Conservation (phyloP, 176 grass and related monocot genomes). For the Hordeum marinum region DNA sequence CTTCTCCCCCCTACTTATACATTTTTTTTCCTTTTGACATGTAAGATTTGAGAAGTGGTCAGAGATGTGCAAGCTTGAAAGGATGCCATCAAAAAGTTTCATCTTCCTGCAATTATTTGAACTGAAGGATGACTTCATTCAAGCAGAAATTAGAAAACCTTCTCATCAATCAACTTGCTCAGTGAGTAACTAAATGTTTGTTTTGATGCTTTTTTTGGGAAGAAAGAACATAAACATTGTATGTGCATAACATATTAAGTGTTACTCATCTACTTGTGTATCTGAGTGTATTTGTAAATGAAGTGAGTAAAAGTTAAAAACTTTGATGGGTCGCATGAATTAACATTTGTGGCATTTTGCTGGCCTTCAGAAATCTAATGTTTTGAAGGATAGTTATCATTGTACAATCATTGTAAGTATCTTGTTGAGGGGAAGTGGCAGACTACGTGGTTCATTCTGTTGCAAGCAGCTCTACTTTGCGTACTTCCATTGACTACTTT, state of each 20-base stretch:
- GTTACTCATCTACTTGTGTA: neutral
- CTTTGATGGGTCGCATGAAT: too few relatives aligned
- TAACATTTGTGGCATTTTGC: neutral
- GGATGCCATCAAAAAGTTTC: conserved; percentile 80
- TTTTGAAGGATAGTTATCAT: neutral
- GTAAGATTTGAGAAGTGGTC: conserved; percentile 62
- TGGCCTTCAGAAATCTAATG: neutral
- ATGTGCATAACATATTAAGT: neutral
- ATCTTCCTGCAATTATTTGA: conserved; percentile 86
- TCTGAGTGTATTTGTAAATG: too few relatives aligned
- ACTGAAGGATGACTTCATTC: conserved; percentile 83
- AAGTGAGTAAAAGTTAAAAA: too few relatives aligned
- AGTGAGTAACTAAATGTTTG: conserved; percentile 50
- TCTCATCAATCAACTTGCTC: conserved; percentile 61
- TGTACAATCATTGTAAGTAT: conserved; percentile 7
- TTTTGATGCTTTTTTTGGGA: conserved; percentile 14
- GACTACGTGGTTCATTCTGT: neutral
- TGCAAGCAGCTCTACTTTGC: neutral
- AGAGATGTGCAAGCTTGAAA: conserved; percentile 74
- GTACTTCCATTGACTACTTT: neutral
- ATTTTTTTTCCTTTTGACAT: neutral
- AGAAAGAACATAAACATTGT: neutral
- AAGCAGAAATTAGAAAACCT: conserved; percentile 83
- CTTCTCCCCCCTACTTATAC: neutral
- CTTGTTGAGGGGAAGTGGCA: neutral